Base-by-base conservation (phyloP, 805 yeast genomes). In the Cyberlindnera xishuangbannaensis region DNA sequence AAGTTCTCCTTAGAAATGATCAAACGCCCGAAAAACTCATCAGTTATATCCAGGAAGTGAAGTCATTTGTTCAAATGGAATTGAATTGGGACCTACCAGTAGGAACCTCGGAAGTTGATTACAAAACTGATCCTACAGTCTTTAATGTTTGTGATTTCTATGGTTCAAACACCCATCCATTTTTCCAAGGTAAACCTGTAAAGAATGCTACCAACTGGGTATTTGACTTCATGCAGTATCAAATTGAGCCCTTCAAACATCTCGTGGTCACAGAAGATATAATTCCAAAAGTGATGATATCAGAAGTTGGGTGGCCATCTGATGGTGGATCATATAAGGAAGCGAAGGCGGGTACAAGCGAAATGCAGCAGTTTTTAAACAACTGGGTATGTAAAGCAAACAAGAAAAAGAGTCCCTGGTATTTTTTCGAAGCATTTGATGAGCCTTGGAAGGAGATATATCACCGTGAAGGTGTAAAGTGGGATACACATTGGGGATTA, bases 401-500 rank as follows among this genome's bases (percentile, higher is more conserved):
- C 12, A 44, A 57, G 2, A 33, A 49, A 13, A 50, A 55, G 7
- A 55, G 64, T 15, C 69, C 66, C 1, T 78, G 79, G 74, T 78
- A 63, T 40, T 78, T 66, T 56, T 77, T 75, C 47, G 84, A 78
- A 47, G 85, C 83, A 0, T 78, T 76, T 56, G 84, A 80, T 56
- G 83, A 77, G 47, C 83, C 83, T 0, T 78, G 84, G 84, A 79
- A 78, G 43, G 51, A 56, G 28, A 52, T 73, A 1, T 76, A 69
- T 51, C 66, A 73, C 47, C 68, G 67, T 15, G 62, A 53, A 1
- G 64, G 61, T 3, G 62, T 65, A 19, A 56, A 55, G 34, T 78
- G 85, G 85, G 86, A 79, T 46, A 67, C 83, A 1, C 74, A 78
- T 43, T 80, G 86, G 86, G 88, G 86, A 0, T 38, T 80, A 7